Conservation (phyloP, 257 asterid genomes). For the Gardenia jasminoides region DNA sequence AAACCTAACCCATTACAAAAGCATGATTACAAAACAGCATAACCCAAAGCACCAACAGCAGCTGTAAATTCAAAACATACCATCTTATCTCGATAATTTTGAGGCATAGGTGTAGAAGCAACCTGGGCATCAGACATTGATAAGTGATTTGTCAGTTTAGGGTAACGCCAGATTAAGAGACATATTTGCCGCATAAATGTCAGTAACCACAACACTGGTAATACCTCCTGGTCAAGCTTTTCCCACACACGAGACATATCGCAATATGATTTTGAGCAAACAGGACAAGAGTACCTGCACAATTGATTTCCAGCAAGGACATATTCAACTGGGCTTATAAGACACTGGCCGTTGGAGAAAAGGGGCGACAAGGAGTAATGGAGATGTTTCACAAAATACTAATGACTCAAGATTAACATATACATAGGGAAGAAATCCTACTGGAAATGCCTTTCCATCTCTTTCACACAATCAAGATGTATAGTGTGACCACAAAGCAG, state of each 20-base stretch:
- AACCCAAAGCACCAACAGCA: neutral
- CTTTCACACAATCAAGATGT: conserved; percentile 58
- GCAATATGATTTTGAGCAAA: conserved; percentile 64
- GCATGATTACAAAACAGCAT: neutral
- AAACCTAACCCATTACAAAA: conserved; percentile 34
- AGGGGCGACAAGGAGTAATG: neutral
- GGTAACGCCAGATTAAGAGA: neutral
- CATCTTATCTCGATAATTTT: conserved; percentile 49
- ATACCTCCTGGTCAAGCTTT: conserved; percentile 57
- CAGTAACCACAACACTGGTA: neutral
- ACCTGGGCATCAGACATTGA: conserved; percentile 35
- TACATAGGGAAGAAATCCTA: conserved; percentile 21
- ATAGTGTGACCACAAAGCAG: conserved; percentile 65
- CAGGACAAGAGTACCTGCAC: conserved; percentile 66
- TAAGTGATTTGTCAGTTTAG: conserved; percentile 3
- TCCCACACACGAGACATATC: conserved; percentile 68
- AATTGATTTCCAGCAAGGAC: neutral
- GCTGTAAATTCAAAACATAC: conserved; percentile 22
- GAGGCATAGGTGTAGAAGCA: conserved; percentile 60
- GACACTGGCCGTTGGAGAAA: neutral
- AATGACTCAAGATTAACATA: neutral
- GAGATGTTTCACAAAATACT: neutral
- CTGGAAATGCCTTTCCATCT: conserved; percentile 62
- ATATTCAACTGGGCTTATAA: neutral
- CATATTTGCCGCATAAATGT: neutral